Evolutionary conservation across 1,284 basidiomycete species (phyloP).

Genomic region (Ustilago esculenta): DNA sequence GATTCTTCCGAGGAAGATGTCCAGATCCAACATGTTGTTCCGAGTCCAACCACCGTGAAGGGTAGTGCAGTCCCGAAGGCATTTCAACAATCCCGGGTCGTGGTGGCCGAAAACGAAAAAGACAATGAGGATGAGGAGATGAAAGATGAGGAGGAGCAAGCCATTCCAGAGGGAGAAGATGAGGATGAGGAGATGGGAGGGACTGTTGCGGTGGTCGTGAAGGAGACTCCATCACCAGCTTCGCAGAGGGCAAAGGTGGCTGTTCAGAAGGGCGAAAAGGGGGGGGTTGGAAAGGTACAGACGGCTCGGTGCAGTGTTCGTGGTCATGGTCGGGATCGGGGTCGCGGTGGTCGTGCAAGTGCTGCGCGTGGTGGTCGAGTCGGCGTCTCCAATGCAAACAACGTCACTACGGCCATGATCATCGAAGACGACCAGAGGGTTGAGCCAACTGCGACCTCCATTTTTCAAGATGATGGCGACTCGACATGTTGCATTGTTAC

Average conservation of each 20-base stretch:
- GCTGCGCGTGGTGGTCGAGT: not conserved
- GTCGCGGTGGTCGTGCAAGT: not conserved
- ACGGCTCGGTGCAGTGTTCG: not conserved
- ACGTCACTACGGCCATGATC: not conserved
- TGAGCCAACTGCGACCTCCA: not conserved
- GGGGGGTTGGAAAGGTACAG: not conserved
- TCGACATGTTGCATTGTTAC: no score
- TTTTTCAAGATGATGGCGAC: no score
- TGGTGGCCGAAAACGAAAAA: no score
- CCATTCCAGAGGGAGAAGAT: not conserved
- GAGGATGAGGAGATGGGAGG: not conserved
- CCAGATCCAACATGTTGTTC: no score
- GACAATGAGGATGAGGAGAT: not conserved
- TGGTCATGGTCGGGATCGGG: conserved; percentile 8
- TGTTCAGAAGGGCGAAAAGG: not conserved
- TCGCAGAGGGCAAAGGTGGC: no score
- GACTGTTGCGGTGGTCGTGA: not conserved
- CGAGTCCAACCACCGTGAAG: no score
- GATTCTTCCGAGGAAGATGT: conserved; percentile 23
- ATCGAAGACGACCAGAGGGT: not conserved
- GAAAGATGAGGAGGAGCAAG: not conserved
- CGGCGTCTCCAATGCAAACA: not conserved
- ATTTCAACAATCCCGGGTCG: no score
- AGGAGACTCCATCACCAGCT: not conserved
- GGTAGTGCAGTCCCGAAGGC: no score